Conservation (phyloP, 805 yeast genomes). For the Saturnispora diversa region DNA sequence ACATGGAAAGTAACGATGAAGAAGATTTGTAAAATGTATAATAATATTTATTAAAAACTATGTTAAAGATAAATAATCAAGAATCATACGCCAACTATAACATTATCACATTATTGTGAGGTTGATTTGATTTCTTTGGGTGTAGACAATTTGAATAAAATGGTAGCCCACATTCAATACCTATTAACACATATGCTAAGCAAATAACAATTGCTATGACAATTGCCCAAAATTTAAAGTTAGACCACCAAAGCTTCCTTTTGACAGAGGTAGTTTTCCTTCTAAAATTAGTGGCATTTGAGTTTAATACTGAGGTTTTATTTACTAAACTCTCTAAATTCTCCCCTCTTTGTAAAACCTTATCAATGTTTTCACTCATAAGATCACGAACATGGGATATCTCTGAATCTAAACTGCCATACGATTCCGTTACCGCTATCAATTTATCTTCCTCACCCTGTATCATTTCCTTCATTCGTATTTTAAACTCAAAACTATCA, state of each 20-base stretch:
- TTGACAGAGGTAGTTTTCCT: constrained; percentile 57
- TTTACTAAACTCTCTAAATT: constrained; percentile 63
- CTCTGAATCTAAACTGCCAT: constrained; percentile 38
- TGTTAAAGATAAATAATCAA: background rate
- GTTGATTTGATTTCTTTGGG: constrained; percentile 25
- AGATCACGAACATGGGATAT: constrained; percentile 56
- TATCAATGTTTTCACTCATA: constrained; percentile 67
- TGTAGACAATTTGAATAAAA: constrained; percentile 36
- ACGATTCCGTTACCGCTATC: constrained; percentile 31
- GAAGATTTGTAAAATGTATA: constrained; percentile 11
- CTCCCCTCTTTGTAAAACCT: constrained; percentile 71
- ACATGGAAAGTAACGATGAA: constrained; percentile 15
- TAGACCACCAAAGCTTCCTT: constrained; percentile 64
- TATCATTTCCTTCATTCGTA: constrained; percentile 48
- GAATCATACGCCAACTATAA: background rate
- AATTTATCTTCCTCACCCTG: constrained; percentile 43
- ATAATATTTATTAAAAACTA: background rate
- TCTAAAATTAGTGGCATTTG: constrained; percentile 60
- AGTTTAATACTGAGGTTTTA: constrained; percentile 67
- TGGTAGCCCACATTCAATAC: constrained; percentile 48
- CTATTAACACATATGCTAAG: constrained; percentile 39
- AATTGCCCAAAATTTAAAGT: constrained; percentile 36
- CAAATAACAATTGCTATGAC: constrained; percentile 23
- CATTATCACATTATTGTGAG: no score
- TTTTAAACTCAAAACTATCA: constrained; percentile 42